Evolutionary conservation across 495 filamentous ascomycete genomes (phyloP).

Genomic region (Pseudevernia furfuracea): DNA sequence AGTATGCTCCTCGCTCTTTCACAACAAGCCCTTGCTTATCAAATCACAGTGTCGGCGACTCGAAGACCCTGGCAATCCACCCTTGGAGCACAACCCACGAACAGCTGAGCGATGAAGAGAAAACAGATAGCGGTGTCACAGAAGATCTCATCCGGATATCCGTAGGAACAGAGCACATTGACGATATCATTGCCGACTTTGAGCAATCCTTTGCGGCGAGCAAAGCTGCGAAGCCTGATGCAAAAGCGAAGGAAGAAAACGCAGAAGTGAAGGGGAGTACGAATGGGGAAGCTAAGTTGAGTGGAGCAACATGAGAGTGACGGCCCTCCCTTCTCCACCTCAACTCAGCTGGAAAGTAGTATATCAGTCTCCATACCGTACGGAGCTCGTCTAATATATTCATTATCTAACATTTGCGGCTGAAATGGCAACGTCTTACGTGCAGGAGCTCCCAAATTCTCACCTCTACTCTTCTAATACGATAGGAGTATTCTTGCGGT

Average conservation of each 20-base stretch:
- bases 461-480: no score
- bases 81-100: conserved; percentile 96
- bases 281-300: conserved; percentile 26
- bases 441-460: no score
- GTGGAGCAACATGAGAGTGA: conserved; percentile 25
- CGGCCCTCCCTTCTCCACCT: no score
- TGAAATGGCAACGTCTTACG: no score
- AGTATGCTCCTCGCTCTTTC: conserved; percentile 39
- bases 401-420: no score
- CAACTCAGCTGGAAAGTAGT: no score
- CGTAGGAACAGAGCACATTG: conserved; percentile 93
- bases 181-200: conserved; percentile 96
- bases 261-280: conserved; percentile 32
- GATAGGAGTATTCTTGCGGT: no score
- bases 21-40: background rate
- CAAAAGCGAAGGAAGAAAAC: conserved; percentile 28
- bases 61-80: conserved; percentile 89
- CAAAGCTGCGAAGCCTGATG: conserved; percentile 32
- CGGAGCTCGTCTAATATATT: no score
- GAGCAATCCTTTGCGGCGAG: conserved; percentile 74
- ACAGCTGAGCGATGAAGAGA: conserved; percentile 82
- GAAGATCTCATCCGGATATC: conserved; percentile 95
- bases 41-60: conserved; percentile 51
- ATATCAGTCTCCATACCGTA: no score
- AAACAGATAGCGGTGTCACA: conserved; percentile 70